Evolutionary conservation across 2,329 filamentous ascomycete genomes (phyloP).

Genomic region (Arthrobotrys sphaeroides): DNA sequence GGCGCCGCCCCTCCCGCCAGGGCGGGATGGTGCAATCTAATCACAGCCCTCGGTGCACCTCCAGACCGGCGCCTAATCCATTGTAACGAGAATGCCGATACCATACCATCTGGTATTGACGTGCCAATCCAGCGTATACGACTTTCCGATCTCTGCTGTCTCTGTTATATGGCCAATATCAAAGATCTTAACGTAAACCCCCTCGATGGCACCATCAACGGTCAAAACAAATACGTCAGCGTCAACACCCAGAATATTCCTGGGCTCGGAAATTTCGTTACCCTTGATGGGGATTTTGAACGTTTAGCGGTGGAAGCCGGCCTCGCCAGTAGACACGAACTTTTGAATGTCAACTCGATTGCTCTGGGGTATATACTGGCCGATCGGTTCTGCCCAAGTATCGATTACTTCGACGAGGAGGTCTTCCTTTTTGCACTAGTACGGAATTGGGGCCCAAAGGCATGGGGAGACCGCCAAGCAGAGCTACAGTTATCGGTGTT

Average conservation of each 20-base stretch:
- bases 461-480: not conserved
- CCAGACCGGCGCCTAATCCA: not conserved
- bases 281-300: no score
- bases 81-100: slow-evolving; percentile 13
- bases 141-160: not conserved
- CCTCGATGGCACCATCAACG: not conserved
- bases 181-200: slow-evolving; percentile 14
- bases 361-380: not conserved
- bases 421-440: not conserved
- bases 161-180: slow-evolving; percentile 27
- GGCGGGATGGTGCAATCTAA: slow-evolving; percentile 25
- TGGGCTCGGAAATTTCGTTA: slow-evolving; percentile 3
- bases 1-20: no score
- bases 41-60: not conserved
- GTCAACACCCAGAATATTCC: slow-evolving; percentile 12
- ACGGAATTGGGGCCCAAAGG: not conserved
- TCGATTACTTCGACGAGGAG: not conserved
- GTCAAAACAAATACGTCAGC: slow-evolving; percentile 15
- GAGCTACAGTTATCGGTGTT: not conserved
- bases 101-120: slow-evolving; percentile 18
- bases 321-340: no score
- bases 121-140: slow-evolving; percentile 18
- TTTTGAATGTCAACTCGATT: no score
- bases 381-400: not conserved
- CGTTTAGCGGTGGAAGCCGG: no score